Conservation (phyloP, 1,139 yeast species). For the Debaryomycetaceae sp. region DNA sequence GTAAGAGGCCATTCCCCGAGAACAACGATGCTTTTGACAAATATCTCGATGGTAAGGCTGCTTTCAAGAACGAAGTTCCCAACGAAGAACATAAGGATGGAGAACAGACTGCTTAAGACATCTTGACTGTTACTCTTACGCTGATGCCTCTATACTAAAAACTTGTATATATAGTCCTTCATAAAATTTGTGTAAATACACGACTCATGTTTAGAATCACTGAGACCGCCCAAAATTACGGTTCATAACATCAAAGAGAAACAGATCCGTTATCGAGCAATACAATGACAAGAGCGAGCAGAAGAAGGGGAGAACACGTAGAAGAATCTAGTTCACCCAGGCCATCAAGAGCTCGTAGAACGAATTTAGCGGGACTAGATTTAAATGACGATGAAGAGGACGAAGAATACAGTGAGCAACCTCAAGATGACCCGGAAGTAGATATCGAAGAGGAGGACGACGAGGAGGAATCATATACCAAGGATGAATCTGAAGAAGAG, state of each 20-base stretch:
- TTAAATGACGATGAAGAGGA: conserved; percentile 25
- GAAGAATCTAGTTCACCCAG: conserved; percentile 15
- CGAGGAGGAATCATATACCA: conserved; percentile 12
- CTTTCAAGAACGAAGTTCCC: conserved; percentile 20
- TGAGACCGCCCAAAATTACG: no score
- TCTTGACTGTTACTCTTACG: neutral
- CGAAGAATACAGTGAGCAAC: conserved; percentile 21
- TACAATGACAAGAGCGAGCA: conserved; percentile 5
- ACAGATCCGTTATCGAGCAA: conserved; percentile 1
- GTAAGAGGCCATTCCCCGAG: conserved; percentile 75
- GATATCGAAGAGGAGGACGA: neutral
- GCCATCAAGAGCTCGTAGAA: conserved; percentile 15
- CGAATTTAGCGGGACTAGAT: conserved; percentile 28
- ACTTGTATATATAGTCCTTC: neutral
- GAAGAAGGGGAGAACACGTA: conserved; percentile 9
- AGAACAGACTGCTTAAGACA: neutral
- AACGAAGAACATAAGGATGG: neutral
- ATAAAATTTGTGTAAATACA: neutral
- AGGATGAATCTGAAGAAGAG: conserved; percentile 14
- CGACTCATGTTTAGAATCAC: neutral
- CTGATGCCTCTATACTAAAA: neutral
- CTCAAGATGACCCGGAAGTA: conserved; percentile 14
- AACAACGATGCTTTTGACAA: conserved; percentile 79
- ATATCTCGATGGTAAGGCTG: conserved; percentile 53
- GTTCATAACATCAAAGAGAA: no score